phyloP scores from a whole-genome alignment of 2,329 filamentous ascomycete species.

The Arthrobotrys conoides region DNA sequence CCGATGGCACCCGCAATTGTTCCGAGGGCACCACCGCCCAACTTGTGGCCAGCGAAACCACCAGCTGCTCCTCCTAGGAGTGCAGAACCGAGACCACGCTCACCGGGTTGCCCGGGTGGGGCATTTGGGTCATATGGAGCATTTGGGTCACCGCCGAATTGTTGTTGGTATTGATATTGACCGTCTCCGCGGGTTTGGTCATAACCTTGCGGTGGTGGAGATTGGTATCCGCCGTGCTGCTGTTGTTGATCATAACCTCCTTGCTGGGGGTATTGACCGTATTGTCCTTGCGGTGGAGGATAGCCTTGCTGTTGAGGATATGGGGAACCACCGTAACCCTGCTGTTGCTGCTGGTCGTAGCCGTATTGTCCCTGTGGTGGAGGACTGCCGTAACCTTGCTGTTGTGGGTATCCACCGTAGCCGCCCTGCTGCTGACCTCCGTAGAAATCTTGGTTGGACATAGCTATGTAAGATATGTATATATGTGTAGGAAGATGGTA shows the following conservation, averaged over 20 bases:
- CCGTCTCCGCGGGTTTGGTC: slow-evolving; percentile 43
- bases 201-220: slow-evolving; percentile 32
- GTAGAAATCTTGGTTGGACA: slow-evolving; percentile 59
- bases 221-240: slow-evolving; percentile 25
- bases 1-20: slow-evolving; percentile 71
- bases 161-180: slow-evolving; percentile 44
- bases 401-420: slow-evolving; percentile 42
- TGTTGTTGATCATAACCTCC: slow-evolving; percentile 21
- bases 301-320: slow-evolving; percentile 26
- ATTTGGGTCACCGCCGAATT: slow-evolving; percentile 8
- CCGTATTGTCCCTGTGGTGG: slow-evolving; percentile 37
- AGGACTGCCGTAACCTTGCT: slow-evolving; percentile 37
- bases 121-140: slow-evolving; percentile 39
- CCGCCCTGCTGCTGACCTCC: slow-evolving; percentile 36
- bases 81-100: slow-evolving; percentile 73
- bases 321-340: slow-evolving; percentile 32
- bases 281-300: slow-evolving; percentile 33
- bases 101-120: slow-evolving; percentile 66
- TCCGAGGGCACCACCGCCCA: slow-evolving; percentile 71
- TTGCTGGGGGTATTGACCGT: slow-evolving; percentile 31
- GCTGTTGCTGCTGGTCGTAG: slow-evolving; percentile 38
- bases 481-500: slow-evolving; percentile 10
- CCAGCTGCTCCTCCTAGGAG: slow-evolving; percentile 72
- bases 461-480: slow-evolving; percentile 36
- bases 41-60: slow-evolving; percentile 72